phyloP scores from a whole-genome alignment of 1,284 basidiomycete genomes.

The Cystobasidium pallidum region DNA sequence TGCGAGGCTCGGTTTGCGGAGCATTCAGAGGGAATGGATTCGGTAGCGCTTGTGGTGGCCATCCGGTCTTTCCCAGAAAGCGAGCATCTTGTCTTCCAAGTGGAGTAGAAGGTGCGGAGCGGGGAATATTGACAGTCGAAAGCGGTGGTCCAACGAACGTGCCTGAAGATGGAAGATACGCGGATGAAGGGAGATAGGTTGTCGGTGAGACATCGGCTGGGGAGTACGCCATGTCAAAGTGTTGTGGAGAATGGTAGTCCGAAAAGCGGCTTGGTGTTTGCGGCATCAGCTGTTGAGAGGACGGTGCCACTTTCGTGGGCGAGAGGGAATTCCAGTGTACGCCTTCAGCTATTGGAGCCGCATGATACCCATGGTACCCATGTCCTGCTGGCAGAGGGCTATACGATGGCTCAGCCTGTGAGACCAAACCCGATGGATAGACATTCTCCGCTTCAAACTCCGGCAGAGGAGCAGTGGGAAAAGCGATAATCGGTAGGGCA shows the following conservation, averaged over 20 bases:
- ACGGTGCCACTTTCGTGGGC: constrained; percentile 10
- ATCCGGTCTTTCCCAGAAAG: constrained; percentile 25
- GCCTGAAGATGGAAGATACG: constrained; percentile 21
- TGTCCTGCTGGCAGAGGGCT: neutral
- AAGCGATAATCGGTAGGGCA: constrained; percentile 21
- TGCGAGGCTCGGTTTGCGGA: constrained; percentile 10
- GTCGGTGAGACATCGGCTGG: constrained; percentile 6
- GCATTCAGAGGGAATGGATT: neutral
- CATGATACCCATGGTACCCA: neutral
- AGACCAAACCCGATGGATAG: constrained; percentile 28
- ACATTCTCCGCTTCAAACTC: constrained; percentile 12
- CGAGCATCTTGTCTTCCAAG: constrained; percentile 38
- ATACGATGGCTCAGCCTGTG: neutral
- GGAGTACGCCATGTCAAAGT: neutral
- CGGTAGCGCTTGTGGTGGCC: neutral
- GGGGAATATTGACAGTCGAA: neutral
- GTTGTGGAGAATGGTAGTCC: neutral
- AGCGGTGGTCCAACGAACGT: constrained; percentile 18
- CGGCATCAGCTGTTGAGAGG: neutral
- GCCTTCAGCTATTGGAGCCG: neutral
- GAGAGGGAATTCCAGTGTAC: neutral
- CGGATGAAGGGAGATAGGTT: constrained; percentile 27
- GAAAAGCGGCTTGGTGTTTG: constrained; percentile 1
- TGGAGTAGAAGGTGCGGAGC: constrained; percentile 40
- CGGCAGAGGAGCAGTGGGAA: neutral